Conservation (phyloP, 169 alveolate species). For the Eimeria falciformis region DNA sequence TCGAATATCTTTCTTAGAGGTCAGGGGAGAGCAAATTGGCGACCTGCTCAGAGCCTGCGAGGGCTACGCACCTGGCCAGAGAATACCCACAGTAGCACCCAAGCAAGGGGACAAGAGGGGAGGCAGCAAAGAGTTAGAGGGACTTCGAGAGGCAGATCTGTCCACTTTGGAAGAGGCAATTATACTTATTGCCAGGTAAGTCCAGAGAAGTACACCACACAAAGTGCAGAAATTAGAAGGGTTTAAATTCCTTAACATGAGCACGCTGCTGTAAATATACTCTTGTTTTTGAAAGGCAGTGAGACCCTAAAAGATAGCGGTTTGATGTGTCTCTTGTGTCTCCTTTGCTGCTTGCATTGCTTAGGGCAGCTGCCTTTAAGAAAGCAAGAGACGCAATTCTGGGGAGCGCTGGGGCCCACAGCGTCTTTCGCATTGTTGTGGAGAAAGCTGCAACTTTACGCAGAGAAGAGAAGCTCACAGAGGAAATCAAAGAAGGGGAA, state of each 20-base stretch:
- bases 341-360: neutral
- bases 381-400: conserved; percentile 31
- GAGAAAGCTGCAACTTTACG: conserved; percentile 26
- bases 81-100: conserved; percentile 39
- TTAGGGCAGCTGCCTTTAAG: conserved; percentile 42
- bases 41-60: conserved; percentile 54
- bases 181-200: conserved; percentile 34
- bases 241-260: too few species aligned
- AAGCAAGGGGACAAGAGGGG: neutral
- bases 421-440: conserved; percentile 6
- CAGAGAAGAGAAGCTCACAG: neutral
- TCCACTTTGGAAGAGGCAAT: conserved; percentile 39
- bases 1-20: conserved; percentile 44
- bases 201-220: neutral
- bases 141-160: conserved; percentile 24
- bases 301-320: too few species aligned
- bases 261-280: neutral
- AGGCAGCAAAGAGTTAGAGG: neutral
- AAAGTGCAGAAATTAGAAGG: neutral
- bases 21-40: conserved; percentile 42
- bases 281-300: neutral
- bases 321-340: neutral
- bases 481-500: neutral
- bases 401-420: conserved; percentile 32
- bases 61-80: conserved; percentile 51